A percentile compares a stretch with the other conserved stretches of the same genome.
These are phyloP conservation scores for Penicillium silybi DNA, from an alignment of 495 filamentous ascomycete species.

Conservation along the genomic window DNA sequence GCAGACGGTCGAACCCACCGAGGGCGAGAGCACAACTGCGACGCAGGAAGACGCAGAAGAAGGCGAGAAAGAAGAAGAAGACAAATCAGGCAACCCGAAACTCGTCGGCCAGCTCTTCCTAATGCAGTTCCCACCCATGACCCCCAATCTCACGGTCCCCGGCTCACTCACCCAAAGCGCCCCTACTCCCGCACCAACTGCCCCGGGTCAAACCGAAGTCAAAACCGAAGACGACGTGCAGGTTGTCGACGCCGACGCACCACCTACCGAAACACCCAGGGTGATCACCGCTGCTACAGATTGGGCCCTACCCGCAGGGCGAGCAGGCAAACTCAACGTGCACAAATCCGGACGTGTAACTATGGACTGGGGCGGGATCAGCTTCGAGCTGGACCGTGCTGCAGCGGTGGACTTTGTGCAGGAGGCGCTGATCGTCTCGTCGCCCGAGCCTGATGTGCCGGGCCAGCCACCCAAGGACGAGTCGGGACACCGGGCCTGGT, in stretches of 20 bases:
- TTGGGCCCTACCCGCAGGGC: constrained; percentile 50
- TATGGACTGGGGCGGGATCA: constrained; percentile 49
- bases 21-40: constrained; percentile 7
- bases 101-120: constrained; percentile 45
- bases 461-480: constrained; percentile 16
- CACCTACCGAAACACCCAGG: constrained; percentile 11
- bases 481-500: constrained; percentile 38
- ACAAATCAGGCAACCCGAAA: constrained; percentile 29
- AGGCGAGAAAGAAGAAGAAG: constrained; percentile 13
- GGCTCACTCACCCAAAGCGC: constrained; percentile 7
- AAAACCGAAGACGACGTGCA: constrained; percentile 35
- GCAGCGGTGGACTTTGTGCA: constrained; percentile 43
- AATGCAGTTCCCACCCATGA: constrained; percentile 54
- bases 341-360: constrained; percentile 47
- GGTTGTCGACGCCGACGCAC: constrained; percentile 24
- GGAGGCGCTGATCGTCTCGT: constrained; percentile 42
- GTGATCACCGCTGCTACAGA: constrained; percentile 37
- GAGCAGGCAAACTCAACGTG: constrained; percentile 53
- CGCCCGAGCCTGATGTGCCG: constrained; percentile 21
- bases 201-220: constrained; percentile 16
- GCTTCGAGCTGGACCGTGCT: constrained; percentile 42
- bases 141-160: constrained; percentile 44
- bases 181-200: constrained; percentile 2
- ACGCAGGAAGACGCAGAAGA: constrained; percentile 1
- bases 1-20: constrained; percentile 4